Evolutionary conservation across 2,329 filamentous ascomycete genomes (phyloP), one percentile per base, ranked within the genome.

Genomic region (Colletotrichum trifolii): DNA sequence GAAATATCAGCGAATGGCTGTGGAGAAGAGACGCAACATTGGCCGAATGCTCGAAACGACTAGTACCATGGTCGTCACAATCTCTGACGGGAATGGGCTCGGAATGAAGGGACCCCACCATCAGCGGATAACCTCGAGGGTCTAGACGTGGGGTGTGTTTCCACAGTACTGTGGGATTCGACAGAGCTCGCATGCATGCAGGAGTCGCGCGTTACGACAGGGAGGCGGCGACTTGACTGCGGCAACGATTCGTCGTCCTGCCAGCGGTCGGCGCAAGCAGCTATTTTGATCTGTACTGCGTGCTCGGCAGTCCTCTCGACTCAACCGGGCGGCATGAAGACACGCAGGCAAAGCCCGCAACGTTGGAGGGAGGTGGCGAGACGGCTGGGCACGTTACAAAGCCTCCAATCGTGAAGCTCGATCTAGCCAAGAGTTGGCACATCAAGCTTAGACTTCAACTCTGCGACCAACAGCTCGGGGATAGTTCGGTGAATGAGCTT

Each of bases 401-500:
- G 58, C 53, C 58, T 52, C 58, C 62, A 56, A 65, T 62, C 36
- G 58, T 47, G 52, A 39, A 53, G 10, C 58, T 39, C 53, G 58
- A 54, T 66, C 52, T 53, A 43, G 62, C 62, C 62, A 65, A 62
- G 58, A 53, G 35, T 34, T 34, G 52, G 63, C 46, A 42, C 48
- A 63, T 58, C 63, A 66, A 62, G 59, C 63, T 66, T 66, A 62
- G 58, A 57, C 52, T 66, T 63, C 58, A 42, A 62, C 52, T 53
- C 52, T 57, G 47, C 58, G 59, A 53, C 58, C 45, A 63, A 52
- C 49, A 49, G 11, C 42, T 66, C 58, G 63, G 63, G 5, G 52
- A 57, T 62, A 62, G 8, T n/a, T 66, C 63, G 63, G 63, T 53
- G 58, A 63, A 47, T 63, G 47, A 56, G 59, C 58, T 57, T 43